Evolutionary conservation across 2,329 filamentous ascomycete genomes (phyloP).

Genomic region (Trichoderma citrinoviride): DNA sequence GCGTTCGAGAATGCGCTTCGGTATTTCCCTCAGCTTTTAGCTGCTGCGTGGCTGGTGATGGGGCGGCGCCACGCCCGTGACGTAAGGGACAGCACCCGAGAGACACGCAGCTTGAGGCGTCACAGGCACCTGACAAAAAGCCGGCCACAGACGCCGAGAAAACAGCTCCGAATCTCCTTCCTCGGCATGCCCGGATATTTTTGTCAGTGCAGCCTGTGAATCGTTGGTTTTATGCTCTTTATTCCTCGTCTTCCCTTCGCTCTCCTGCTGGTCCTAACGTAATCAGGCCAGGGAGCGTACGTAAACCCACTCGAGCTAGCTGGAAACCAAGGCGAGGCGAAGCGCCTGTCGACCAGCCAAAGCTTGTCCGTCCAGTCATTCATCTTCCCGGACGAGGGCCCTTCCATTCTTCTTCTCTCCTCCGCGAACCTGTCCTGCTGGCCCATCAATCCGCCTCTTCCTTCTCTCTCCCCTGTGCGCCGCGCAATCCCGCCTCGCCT

Average conservation of each 20-base stretch:
- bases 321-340: conserved; percentile 11
- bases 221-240: neutral
- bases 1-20: neutral
- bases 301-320: conserved; percentile 16
- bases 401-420: neutral
- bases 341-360: conserved; percentile 11
- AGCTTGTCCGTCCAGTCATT: neutral
- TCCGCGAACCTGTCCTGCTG: neutral
- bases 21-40: conserved; percentile 18
- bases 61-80: conserved; percentile 11
- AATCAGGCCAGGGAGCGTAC: conserved; percentile 19
- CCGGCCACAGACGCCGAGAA: neutral
- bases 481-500: conserved; percentile 2
- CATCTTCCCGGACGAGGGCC: neutral
- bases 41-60: conserved; percentile 13
- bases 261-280: conserved; percentile 15
- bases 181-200: conserved; percentile 15
- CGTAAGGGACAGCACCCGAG: neutral
- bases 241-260: neutral
- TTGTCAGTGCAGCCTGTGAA: neutral
- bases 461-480: neutral
- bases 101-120: neutral
- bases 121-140: conserved; percentile 15
- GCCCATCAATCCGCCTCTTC: neutral
- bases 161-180: neutral